Conservation (phyloP, 2,329 filamentous ascomycete genomes). For the Venturia nashicola region DNA sequence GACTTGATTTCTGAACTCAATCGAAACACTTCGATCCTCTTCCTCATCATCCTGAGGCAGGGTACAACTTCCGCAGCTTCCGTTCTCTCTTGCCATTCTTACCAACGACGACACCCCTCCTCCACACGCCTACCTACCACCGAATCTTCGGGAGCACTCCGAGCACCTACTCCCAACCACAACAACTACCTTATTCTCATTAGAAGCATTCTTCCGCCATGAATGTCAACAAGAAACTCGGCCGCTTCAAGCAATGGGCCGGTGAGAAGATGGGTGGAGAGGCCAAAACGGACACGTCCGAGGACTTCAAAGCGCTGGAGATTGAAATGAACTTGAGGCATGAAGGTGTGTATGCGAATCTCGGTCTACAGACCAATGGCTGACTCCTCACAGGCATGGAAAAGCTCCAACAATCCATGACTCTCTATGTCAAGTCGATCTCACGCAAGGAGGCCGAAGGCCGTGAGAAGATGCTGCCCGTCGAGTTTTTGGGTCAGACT, state of each 20-base stretch:
- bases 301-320: slow-evolving; percentile 86
- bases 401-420: slow-evolving; percentile 75
- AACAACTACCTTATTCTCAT: not conserved
- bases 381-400: slow-evolving; percentile 60
- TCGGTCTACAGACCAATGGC: not conserved
- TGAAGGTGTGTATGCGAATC: slow-evolving; percentile 53
- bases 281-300: slow-evolving; percentile 71
- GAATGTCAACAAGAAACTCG: slow-evolving; percentile 76
- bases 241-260: slow-evolving; percentile 95
- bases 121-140: not conserved
- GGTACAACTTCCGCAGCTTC: not conserved
- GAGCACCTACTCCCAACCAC: not conserved
- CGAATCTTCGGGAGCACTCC: not conserved
- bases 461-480: slow-evolving; percentile 73
- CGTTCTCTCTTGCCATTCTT: not conserved
- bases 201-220: slow-evolving; percentile 22
- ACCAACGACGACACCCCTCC: not conserved
- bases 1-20: not conserved
- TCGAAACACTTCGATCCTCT: not conserved
- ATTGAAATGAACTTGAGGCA: slow-evolving; percentile 80
- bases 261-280: slow-evolving; percentile 93
- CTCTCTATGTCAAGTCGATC: slow-evolving; percentile 74
- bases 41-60: slow-evolving; percentile 1
- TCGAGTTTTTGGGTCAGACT: slow-evolving; percentile 66
- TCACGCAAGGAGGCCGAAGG: slow-evolving; percentile 76